Percentiles rank a stretch among this genome's conserved stretches.
phyloP scores from a whole-genome alignment of 192 early-diverging fungal genomes.

The Jimgerdemannia flammicorona region DNA sequence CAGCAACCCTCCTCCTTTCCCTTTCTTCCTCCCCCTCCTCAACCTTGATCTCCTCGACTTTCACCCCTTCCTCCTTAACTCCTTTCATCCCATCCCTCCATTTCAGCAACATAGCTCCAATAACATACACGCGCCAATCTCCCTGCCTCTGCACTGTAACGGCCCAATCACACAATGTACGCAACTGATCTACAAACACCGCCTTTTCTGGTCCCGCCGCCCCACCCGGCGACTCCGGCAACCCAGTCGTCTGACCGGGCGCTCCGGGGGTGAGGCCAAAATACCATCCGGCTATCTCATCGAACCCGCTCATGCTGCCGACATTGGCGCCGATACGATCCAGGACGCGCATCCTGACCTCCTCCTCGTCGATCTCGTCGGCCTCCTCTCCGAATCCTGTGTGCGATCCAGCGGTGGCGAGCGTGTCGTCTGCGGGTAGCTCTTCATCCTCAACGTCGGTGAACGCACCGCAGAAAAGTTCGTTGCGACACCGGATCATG shows the following conservation, averaged over 20 bases:
- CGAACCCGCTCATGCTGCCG: too few species aligned
- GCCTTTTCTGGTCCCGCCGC: neutral
- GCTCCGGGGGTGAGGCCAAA: too few species aligned
- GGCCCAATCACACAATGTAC: constrained; percentile 51
- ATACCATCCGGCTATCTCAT: too few species aligned
- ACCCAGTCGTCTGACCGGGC: too few species aligned
- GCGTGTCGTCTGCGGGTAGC: neutral
- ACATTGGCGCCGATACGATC: neutral
- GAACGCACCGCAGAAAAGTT: neutral
- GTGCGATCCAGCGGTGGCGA: too few species aligned
- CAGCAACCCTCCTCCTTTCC: constrained; percentile 5
- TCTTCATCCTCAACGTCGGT: neutral
- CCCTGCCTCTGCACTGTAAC: constrained; percentile 39
- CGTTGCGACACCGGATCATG: neutral
- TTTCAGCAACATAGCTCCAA: constrained; percentile 33
- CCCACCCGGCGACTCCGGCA: too few species aligned
- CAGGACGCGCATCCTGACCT: neutral
- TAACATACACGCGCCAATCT: constrained; percentile 43
- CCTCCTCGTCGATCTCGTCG: neutral
- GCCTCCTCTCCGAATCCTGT: neutral
- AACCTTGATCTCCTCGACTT: neutral
- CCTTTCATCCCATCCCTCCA: constrained; percentile 31
- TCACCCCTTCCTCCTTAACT: neutral
- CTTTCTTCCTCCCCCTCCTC: neutral
- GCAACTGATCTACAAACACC: constrained; percentile 6